Evolutionary conservation across 345 rosid genomes (phyloP).

Genomic region (Noccaea bulbosa): DNA sequence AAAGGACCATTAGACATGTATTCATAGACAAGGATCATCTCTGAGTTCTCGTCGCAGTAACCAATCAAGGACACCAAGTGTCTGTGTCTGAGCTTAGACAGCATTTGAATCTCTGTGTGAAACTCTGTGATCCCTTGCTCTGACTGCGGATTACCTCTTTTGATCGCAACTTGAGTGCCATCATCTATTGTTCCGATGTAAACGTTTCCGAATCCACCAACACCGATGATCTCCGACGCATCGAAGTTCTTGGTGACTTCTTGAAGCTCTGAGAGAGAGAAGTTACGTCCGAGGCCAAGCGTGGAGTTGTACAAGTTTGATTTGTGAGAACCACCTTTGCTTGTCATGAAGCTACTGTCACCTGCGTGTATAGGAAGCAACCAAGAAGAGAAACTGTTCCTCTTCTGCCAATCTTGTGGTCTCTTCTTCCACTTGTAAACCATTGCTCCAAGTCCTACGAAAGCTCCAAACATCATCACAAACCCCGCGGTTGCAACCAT

Average conservation of each 20-base stretch:
- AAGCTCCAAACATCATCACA: constrained; percentile 85
- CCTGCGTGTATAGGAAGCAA: constrained; percentile 69
- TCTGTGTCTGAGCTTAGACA: constrained; percentile 81
- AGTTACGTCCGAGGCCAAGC: constrained; percentile 67
- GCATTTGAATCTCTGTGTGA: constrained; percentile 80
- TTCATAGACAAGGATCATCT: constrained; percentile 82
- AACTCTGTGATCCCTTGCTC: constrained; percentile 86
- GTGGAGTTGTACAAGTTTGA: constrained; percentile 50
- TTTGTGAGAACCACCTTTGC: constrained; percentile 60
- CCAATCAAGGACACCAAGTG: constrained; percentile 83
- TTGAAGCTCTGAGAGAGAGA: constrained; percentile 67
- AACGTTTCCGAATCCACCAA: constrained; percentile 83
- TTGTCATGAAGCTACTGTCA: constrained; percentile 58
- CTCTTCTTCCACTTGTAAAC: constrained; percentile 73
- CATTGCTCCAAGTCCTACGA: constrained; percentile 79
- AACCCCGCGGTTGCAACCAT: constrained; percentile 72
- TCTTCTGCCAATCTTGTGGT: constrained; percentile 82
- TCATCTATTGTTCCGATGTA: constrained; percentile 66
- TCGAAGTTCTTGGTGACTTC: constrained; percentile 75
- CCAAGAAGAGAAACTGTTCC: constrained; percentile 84
- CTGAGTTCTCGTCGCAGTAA: constrained; percentile 71
- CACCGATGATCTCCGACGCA: constrained; percentile 60
- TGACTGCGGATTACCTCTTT: constrained; percentile 81
- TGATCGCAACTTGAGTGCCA: constrained; percentile 71
- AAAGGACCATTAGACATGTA: constrained; percentile 83